Evolutionary conservation across 257 asterid species (phyloP).

Genomic region (Nicotiana tomentosiformis): DNA sequence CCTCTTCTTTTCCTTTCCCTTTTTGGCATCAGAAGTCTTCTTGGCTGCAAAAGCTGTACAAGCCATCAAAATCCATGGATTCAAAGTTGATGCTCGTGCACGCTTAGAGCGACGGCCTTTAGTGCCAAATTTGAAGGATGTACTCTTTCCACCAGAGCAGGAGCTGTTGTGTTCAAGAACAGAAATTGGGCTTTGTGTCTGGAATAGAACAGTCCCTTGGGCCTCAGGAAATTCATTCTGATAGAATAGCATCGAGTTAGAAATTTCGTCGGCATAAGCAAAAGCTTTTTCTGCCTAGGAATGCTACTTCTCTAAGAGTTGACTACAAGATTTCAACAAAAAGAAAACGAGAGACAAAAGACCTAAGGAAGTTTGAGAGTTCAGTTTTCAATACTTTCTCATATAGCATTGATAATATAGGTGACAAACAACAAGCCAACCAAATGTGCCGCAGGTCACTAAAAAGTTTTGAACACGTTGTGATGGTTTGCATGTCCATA

Average conservation of each 20-base stretch:
- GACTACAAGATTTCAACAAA: neutral
- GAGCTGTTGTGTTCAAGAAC: conserved; percentile 53
- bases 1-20: conserved; percentile 27
- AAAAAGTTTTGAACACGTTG: neutral
- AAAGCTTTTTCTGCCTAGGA: conserved; percentile 9
- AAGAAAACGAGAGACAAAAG: neutral
- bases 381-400: neutral
- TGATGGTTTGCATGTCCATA: neutral
- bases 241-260: conserved; percentile 5
- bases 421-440: neutral
- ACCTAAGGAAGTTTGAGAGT: neutral
- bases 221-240: conserved; percentile 19
- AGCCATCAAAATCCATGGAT: conserved; percentile 44
- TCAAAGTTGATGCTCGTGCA: conserved; percentile 36
- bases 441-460: neutral
- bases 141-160: conserved; percentile 31
- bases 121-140: conserved; percentile 31
- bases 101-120: conserved; percentile 59
- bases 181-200: conserved; percentile 55
- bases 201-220: conserved; percentile 34
- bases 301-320: neutral
- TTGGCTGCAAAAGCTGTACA: conserved; percentile 17
- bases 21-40: conserved; percentile 26
- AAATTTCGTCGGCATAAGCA: neutral
- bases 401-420: neutral